Evolutionary conservation across 345 rosid genomes (phyloP), one percentile per base, ranked within the genome.

Genomic region (Moricandia moricandioides): DNA sequence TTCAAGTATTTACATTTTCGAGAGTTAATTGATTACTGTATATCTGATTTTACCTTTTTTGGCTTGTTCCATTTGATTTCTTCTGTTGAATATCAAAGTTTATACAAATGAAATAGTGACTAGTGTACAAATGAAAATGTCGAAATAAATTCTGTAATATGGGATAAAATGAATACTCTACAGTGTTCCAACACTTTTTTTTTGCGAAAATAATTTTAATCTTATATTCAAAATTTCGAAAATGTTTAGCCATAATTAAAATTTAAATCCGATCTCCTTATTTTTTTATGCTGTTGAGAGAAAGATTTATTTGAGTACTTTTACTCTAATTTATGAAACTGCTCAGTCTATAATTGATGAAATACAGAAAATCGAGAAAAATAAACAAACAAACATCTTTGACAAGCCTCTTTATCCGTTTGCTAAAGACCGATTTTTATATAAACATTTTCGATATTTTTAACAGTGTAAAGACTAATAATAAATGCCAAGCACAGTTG

Each of bases 401-500:
- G 52, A 40, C 65, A 30, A 57, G 18, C 34, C 14, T 73, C 34
- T 17, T 47, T 65, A 74, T 31, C 61, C 67, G 61, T 58, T 67
- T 66, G 67, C 29, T 67, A 67, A 66, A 74, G 40, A 65, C 52
- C 52, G n/a, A 18, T 24, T 67, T 34, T 18, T 12, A 30, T 71
- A 65, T 27, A 35, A 10, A 21, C 39, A 62, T 62, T 37, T 4
- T 71, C 29, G 35, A 54, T 12, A 55, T 14, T 43, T 43, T 26
- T 24, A 35, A 26, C 55, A 24, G 9, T 24, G 73, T 67, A 33
- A 35, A 12, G 1, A 59, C 10, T 39, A 26, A 21, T 29, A 70
- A 62, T 55, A 76, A 76, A 62, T 77, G 70, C 60, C 29, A 70
- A 13, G 21, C 52, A 76, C 37, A 77, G 52, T 14, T 56, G 71